phyloP scores from a whole-genome alignment of 2,329 filamentous ascomycete genomes.

The Pyricularia pennisetigena region DNA sequence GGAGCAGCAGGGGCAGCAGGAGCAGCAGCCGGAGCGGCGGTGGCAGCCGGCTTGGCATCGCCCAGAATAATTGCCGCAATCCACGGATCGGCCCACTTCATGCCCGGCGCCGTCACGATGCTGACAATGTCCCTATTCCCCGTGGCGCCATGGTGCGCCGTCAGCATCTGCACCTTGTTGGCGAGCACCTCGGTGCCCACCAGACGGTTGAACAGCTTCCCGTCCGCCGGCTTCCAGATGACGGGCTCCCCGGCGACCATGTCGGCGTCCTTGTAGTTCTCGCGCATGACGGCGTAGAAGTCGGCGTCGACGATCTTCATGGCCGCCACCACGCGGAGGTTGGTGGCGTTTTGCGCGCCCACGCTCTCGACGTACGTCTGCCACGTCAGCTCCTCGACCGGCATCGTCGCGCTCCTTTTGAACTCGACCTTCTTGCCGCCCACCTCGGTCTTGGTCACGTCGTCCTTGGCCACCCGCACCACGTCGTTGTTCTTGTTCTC shows the following conservation, averaged over 20 bases:
- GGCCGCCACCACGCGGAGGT: not conserved
- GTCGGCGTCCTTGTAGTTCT: not conserved
- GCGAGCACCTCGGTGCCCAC: not conserved
- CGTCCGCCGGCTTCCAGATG: not conserved
- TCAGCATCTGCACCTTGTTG: not conserved
- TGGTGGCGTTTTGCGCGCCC: not conserved
- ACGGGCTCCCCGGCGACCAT: not conserved
- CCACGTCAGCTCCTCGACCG: not conserved
- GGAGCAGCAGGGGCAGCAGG: no score
- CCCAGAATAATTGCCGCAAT: not conserved
- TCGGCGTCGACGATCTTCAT: not conserved
- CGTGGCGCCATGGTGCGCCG: not conserved
- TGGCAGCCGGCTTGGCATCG: not conserved
- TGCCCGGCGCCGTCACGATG: not conserved
- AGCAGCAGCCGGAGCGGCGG: not conserved
- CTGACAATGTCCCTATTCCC: not conserved
- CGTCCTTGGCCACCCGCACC: not conserved
- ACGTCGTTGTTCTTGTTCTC: not conserved
- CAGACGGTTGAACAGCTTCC: not conserved
- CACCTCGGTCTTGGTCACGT: not conserved
- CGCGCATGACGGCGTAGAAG: not conserved
- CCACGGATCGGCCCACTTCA: not conserved
- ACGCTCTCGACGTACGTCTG: not conserved
- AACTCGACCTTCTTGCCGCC: not conserved
- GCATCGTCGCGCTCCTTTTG: not conserved